These are phyloP conservation scores for Myochromella boudieri DNA, from an alignment of 768 basidiomycete genomes.

Conservation along the genomic window DNA sequence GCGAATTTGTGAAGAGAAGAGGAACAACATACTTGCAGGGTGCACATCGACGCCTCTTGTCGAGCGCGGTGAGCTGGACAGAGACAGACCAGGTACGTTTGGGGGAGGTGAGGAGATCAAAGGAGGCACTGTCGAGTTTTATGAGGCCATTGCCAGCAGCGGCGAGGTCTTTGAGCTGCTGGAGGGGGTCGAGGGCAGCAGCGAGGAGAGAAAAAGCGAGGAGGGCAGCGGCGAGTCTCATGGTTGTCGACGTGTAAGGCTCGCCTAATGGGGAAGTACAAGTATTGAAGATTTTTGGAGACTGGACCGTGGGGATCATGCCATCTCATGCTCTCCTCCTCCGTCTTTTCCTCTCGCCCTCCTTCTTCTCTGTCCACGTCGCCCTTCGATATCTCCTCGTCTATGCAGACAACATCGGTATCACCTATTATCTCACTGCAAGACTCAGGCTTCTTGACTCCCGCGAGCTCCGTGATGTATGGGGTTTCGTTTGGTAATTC, in stretches of 20 bases:
- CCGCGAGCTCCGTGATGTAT: slow-evolving; percentile 77
- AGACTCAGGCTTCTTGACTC: slow-evolving; percentile 68
- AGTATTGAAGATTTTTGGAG: slow-evolving; percentile 10
- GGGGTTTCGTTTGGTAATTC: slow-evolving; percentile 84
- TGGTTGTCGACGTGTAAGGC: slow-evolving; percentile 29
- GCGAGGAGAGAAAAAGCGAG: slow-evolving; percentile 32
- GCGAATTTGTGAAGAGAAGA: no score
- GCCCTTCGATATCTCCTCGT: slow-evolving; percentile 83
- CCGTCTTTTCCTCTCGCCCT: slow-evolving; percentile 87
- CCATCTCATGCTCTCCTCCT: slow-evolving; percentile 85
- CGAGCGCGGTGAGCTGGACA: slow-evolving; percentile 87
- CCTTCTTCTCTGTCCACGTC: slow-evolving; percentile 92
- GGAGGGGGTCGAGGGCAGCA: slow-evolving; percentile 33
- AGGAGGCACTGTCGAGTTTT: slow-evolving; percentile 71
- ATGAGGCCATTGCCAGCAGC: slow-evolving; percentile 76
- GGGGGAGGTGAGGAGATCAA: slow-evolving; percentile 73
- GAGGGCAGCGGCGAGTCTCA: slow-evolving; percentile 27
- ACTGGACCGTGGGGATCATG: slow-evolving; percentile 26
- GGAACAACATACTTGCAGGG: slow-evolving; percentile 90
- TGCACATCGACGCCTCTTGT: slow-evolving; percentile 75
- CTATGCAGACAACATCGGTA: slow-evolving; percentile 87
- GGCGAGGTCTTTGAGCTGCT: slow-evolving; percentile 70
- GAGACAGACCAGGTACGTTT: slow-evolving; percentile 86
- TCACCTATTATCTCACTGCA: slow-evolving; percentile 85
- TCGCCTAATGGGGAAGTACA: slow-evolving; percentile 18